phyloP scores from a whole-genome alignment of 2,329 filamentous ascomycete species.

The Pseudocercospora crystallina region DNA sequence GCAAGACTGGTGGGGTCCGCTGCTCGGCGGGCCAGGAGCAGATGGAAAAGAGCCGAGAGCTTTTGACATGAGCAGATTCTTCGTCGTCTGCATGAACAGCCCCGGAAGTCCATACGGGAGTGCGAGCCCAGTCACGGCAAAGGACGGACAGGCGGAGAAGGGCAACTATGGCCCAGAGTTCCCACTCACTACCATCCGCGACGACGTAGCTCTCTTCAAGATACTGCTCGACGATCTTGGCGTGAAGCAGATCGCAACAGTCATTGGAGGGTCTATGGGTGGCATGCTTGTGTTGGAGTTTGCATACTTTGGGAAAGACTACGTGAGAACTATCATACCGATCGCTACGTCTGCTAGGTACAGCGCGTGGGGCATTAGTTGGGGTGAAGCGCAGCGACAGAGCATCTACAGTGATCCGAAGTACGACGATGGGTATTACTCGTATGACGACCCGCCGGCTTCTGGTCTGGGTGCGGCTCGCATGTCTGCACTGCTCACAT shows the following conservation, averaged over 20 bases:
- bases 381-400: conserved; percentile 84
- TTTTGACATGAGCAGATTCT: conserved; percentile 81
- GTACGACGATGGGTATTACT: conserved; percentile 95
- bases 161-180: conserved; percentile 93
- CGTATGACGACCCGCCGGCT: conserved; percentile 79
- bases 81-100: conserved; percentile 83
- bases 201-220: conserved; percentile 88
- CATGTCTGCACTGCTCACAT: conserved; percentile 95
- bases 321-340: conserved; percentile 76
- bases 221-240: conserved; percentile 77
- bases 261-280: conserved; percentile 81
- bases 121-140: conserved; percentile 84
- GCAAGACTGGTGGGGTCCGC: conserved; percentile 83
- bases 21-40: conserved; percentile 73
- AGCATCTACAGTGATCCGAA: conserved; percentile 98
- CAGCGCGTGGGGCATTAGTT: conserved; percentile 87
- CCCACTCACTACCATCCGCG: conserved; percentile 88
- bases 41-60: conserved; percentile 45
- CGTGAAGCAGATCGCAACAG: conserved; percentile 73
- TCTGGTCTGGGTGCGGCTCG: conserved; percentile 89
- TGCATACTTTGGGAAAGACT: conserved; percentile 85
- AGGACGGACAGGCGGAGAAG: conserved; percentile 72
- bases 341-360: conserved; percentile 83
- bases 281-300: conserved; percentile 91
- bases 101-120: conserved; percentile 82